A percentile compares a stretch with the other conserved stretches of the same genome.
Evolutionary conservation across 2,329 filamentous ascomycete genomes (phyloP).

Genomic region (Volutella citrinella): DNA sequence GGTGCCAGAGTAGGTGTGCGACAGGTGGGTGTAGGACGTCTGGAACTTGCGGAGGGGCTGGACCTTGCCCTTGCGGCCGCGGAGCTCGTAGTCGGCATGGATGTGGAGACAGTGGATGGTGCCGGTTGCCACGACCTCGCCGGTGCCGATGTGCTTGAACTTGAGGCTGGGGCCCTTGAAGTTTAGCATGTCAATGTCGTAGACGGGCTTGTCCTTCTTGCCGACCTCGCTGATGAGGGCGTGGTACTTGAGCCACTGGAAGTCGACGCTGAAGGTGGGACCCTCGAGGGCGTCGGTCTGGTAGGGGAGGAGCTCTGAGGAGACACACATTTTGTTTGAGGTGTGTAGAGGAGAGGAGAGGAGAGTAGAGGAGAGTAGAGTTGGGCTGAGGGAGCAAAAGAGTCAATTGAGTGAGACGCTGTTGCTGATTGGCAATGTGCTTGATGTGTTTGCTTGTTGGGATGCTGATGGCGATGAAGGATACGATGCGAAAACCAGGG

Average conservation of each 20-base stretch:
- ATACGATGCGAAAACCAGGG: too few species aligned
- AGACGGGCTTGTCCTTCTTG: conserved; percentile 9
- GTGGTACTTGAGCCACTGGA: conserved; percentile 16
- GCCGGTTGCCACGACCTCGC: conserved; percentile 10
- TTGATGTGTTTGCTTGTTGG: too few species aligned
- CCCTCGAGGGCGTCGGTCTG: neutral
- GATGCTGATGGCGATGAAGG: too few species aligned
- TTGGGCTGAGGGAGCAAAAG: too few species aligned
- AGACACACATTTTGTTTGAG: too few species aligned
- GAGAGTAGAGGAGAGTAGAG: too few species aligned
- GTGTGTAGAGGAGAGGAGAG: too few species aligned
- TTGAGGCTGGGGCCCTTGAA: conserved; percentile 10
- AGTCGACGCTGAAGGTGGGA: conserved; percentile 13
- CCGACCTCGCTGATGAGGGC: conserved; percentile 9
- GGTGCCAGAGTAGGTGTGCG: conserved; percentile 13
- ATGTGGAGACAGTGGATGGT: conserved; percentile 18
- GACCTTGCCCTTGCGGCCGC: conserved; percentile 16
- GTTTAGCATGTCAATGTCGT: conserved; percentile 13
- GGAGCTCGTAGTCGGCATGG: conserved; percentile 18
- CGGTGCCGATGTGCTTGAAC: conserved; percentile 9
- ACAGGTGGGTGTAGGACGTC: conserved; percentile 21
- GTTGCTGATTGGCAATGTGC: too few species aligned
- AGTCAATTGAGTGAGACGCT: too few species aligned
- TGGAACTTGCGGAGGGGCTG: conserved; percentile 17
- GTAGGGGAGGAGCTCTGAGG: too few species aligned